Conservation (phyloP, 2,329 filamentous ascomycete species). For the Ciborinia camelliae region DNA sequence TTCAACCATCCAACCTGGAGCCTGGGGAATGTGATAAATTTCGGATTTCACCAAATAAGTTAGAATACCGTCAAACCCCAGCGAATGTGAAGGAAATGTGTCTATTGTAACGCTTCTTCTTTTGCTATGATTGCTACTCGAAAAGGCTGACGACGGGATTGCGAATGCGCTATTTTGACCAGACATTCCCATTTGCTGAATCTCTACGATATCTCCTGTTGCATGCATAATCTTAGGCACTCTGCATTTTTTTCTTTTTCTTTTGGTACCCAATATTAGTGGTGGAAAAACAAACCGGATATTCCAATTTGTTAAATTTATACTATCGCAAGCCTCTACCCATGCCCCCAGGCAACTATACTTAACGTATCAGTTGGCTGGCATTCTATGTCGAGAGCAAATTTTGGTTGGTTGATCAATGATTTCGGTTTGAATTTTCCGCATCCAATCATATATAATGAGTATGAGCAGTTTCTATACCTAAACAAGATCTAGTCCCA, state of each 20-base stretch:
- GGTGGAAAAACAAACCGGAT: too few relatives aligned
- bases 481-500: constrained; percentile 33
- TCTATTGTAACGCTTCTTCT: neutral
- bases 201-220: too few relatives aligned
- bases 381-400: neutral
- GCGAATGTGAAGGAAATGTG: neutral
- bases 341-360: too few relatives aligned
- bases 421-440: neutral
- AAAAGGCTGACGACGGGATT: neutral
- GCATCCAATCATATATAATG: neutral
- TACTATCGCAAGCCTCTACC: too few relatives aligned
- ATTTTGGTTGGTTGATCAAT: too few relatives aligned
- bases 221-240: neutral
- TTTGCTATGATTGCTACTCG: neutral
- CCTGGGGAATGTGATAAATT: neutral
- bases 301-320: too few relatives aligned
- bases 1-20: too few relatives aligned
- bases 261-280: too few relatives aligned
- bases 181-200: neutral
- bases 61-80: neutral
- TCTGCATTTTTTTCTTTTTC: too few relatives aligned
- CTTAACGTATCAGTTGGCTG: neutral
- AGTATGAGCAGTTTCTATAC: constrained; percentile 34
- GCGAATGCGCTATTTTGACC: neutral
- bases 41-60: neutral